Evolutionary conservation across 495 filamentous ascomycete genomes (phyloP).

Genomic region (Penicillium riverlandense): DNA sequence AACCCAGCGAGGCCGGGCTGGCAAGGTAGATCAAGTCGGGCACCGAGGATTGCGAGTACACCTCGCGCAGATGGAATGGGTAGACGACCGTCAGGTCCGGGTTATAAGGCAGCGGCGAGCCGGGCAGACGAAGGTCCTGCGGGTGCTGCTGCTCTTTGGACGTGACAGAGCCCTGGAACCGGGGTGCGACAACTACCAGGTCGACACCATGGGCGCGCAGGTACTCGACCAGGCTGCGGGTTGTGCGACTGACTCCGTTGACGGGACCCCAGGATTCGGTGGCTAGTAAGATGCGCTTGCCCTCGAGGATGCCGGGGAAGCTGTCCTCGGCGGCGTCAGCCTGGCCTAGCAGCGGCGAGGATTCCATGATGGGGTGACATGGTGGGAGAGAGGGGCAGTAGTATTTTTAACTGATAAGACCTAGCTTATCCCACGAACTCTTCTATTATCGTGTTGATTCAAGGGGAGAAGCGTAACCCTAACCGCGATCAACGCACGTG

Average conservation of each 20-base stretch:
- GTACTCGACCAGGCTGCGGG: conserved; percentile 54
- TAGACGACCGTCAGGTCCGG: conserved; percentile 57
- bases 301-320: conserved; percentile 42
- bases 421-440: too few species aligned
- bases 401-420: too few species aligned
- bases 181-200: conserved; percentile 52
- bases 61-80: conserved; percentile 48
- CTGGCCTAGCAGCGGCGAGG: conserved; percentile 8
- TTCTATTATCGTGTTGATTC: too few species aligned
- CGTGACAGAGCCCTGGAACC: conserved; percentile 19
- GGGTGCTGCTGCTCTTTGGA: conserved; percentile 5
- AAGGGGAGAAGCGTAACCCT: too few species aligned
- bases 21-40: conserved; percentile 57
- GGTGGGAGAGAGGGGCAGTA: neutral
- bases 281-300: conserved; percentile 51
- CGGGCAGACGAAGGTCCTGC: conserved; percentile 44
- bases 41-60: conserved; percentile 45
- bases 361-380: conserved; percentile 11
- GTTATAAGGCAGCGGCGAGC: conserved; percentile 58
- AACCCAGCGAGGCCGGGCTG: conserved; percentile 56
- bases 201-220: conserved; percentile 47
- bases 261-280: conserved; percentile 60
- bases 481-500: conserved; percentile 3
- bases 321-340: conserved; percentile 4
- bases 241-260: conserved; percentile 59